Evolutionary conservation across 1,139 yeast genomes (phyloP), one percentile per base, ranked within the genome.

Genomic region (Williopsis jadinii): DNA sequence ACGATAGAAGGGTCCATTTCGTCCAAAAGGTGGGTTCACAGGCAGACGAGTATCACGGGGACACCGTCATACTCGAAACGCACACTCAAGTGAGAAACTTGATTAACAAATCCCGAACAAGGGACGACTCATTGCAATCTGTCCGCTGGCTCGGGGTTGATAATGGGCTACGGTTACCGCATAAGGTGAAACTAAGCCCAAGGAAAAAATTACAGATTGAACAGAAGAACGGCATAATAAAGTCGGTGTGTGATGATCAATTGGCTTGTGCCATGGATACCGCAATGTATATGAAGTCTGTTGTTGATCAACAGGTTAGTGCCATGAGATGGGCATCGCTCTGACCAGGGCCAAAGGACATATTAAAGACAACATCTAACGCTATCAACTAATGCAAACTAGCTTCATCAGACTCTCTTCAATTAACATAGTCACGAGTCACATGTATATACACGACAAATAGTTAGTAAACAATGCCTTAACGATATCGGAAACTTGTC

Each of bases 131-230:
- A 19, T 10, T 9, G 12, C 24, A 19, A n/a, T 19, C 30, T 19
- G 29, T 30, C 3, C 28, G 19, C 28, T 41, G 40, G 41, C 27
- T 28, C 3, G 44, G 44, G 3, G 30, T 41, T 34, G 35, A 38
- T n/a, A 11, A 10, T 9, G 47, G 38, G 11, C 33, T 38, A 9
- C 31, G 45, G 26, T 36, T 41, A 5, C 47, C 47, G 14, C 40
- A 35, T 5, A 19, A 32, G 11, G 38, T 24, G 5, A 9, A 11
- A 12, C n/a, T 36, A 11, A n/a, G 14, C 13, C 2, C 27, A n/a
- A 30, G 13, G 15, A n/a, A 15, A 6, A 24, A 24, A 11, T 2
- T 30, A 24, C 28, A 36, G 9, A 30, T 30, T 9, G 14, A 19
- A 9, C 13, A n/a, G 11, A n/a, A n/a, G n/a, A 14, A 13, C 12